Evolutionary conservation across 2,329 filamentous ascomycete genomes (phyloP), one percentile per base, ranked within the genome.

Genomic region (Diplodia intermedia): DNA sequence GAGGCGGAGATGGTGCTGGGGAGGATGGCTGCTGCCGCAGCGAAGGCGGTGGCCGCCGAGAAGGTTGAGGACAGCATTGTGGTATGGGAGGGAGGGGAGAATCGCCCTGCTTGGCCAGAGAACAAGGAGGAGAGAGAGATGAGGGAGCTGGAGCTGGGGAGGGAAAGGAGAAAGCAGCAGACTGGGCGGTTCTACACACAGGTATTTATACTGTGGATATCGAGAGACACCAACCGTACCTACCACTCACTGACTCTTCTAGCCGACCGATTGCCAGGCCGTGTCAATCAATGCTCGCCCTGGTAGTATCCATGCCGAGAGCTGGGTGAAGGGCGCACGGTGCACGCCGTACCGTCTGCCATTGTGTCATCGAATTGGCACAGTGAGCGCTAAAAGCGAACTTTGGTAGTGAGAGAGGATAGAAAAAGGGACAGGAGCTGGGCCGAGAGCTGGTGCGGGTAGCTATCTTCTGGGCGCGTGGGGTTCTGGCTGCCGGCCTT

Each of bases 381-480:
- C 50, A 47, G 11, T 18, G 50, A 2, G 54, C 31, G 11, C 11
- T 20, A 14, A 56, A 20, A 38, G 14, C 31, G 36, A 57, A 20
- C 33, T 6, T 26, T 2, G 55, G 20, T 20, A 33, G 55, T 18
- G 40, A 20, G 36, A 38, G 33, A 36, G 40, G 15, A n/a, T 7
- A 47, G n/a, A 47, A 47, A 20, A 47, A 9, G 9, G 36, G 36
- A 38, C 36, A 11, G 23, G 36, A 43, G n/a, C 11, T 47, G 36
- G 20, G 33, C 55, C 33, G 36, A 20, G 20, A 26, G 33, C 23
- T 62, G 26, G 26, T 26, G 43, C 60, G 60, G 60, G 43, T 62
- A 62, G 60, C 43, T 62, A 62, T 62, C 60, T 52, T 26, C 50
- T 56, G 54, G 18, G n/a, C 38, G 57, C 43, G 60, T 62, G 60